A percentile compares a stretch with the other conserved stretches of the same genome.
These are phyloP conservation scores for Emmonsia crescens DNA, from an alignment of 2,329 filamentous ascomycete genomes.

Conservation along the genomic window DNA sequence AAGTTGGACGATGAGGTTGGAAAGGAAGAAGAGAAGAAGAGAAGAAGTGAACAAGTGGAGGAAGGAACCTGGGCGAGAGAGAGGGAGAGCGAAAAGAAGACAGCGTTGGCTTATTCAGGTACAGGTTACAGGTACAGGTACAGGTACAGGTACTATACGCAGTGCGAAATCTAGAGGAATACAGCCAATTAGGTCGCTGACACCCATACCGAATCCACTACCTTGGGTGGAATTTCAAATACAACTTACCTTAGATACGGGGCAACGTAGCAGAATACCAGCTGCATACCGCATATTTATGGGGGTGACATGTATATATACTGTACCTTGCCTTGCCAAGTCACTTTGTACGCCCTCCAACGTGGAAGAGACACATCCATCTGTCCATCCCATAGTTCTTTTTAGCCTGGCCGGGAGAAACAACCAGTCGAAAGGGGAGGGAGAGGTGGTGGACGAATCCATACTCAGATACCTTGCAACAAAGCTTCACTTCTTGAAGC, in stretches of 20 bases:
- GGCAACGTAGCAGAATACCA: background rate
- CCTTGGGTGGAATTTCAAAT: background rate
- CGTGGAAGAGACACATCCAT: background rate
- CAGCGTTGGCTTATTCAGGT: background rate
- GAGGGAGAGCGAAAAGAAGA: background rate
- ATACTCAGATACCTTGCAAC: background rate
- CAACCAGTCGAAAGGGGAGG: too few relatives aligned
- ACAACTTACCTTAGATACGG: background rate
- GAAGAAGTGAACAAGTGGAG: constrained; percentile 9
- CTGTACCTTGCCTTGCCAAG: background rate
- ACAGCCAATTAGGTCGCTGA: background rate
- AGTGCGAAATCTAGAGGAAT: background rate
- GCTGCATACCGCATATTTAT: background rate
- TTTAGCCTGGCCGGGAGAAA: background rate
- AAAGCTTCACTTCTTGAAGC: background rate
- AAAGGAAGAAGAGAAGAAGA: constrained; percentile 12
- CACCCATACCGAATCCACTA: background rate
- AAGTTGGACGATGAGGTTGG: constrained; percentile 3
- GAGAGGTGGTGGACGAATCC: background rate
- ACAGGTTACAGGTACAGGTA: background rate
- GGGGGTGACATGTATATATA: background rate
- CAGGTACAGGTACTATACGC: background rate
- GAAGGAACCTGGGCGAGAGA: constrained; percentile 13
- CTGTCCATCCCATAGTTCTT: background rate
- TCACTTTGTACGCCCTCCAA: background rate